Evolutionary conservation across 352 stramenopile species (phyloP), one percentile per base, ranked within the genome.

Genomic region (Phytopythium mirpurense): DNA sequence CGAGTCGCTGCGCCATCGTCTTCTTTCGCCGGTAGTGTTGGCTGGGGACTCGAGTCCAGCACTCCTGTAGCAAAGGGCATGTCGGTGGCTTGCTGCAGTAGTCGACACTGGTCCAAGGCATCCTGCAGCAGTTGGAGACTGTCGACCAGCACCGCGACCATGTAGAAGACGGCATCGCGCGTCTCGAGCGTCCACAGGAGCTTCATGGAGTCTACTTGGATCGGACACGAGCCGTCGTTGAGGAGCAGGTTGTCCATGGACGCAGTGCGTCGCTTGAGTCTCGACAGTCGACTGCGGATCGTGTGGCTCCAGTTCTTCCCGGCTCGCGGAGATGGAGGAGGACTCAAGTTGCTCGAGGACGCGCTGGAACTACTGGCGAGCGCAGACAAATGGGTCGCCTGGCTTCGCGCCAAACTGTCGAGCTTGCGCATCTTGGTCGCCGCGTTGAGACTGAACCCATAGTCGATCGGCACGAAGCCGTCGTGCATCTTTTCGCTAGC

Each of bases 151-250:
- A 84, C 73, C 0, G 74, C 65, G 11, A 84, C 68, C 64, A 88
- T 88, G 51, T 90, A 80, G 45, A 89, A 90, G 0, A 83, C 63
- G 10, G 64, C 70, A 51, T 93, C 81, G 27, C 83, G 72, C 16
- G 80, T 88, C 53, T 87, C 74, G 37, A 93, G 59, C 2, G 80
- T 91, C 83, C 83, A 93, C 8, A 90, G 51, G 2, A 93, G 56
- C 47, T 85, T 86, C 76, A 91, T 88, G 0, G 82, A 79, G 41
- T 93, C 80, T 1, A 93, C 67, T 71, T 93, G 83, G 29, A 93
- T 90, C 1, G 83, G 83, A 34, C 76, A 73, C 0, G 78, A 88
- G 0, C 78, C 80, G 46, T 88, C 80, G 44, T 86, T 85, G 2
- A 87, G 38, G 15, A 88, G 61, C 18, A 88, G 60, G 34, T 90